Conservation (phyloP, 495 filamentous ascomycete species). For the Cudoniella acicularis region DNA sequence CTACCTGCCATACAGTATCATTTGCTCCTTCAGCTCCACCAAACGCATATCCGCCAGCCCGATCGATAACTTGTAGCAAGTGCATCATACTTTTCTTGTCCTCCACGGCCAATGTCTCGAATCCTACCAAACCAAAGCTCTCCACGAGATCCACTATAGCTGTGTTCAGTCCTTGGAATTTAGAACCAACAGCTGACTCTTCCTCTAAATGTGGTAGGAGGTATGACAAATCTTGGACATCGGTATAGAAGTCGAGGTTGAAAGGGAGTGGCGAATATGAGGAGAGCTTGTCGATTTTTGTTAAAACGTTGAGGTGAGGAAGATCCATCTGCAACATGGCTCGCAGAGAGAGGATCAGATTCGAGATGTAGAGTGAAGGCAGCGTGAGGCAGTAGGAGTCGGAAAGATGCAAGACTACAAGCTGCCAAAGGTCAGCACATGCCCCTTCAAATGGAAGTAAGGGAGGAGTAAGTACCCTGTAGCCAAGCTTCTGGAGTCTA, state of each 20-base stretch:
- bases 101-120: conserved; percentile 92
- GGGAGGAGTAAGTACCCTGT: conserved; percentile 61
- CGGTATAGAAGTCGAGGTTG: conserved; percentile 94
- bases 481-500: conserved; percentile 84
- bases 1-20: conserved; percentile 90
- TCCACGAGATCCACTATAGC: conserved; percentile 85
- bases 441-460: conserved; percentile 3
- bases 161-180: conserved; percentile 78
- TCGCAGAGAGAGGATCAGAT: conserved; percentile 84
- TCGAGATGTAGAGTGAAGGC: conserved; percentile 91
- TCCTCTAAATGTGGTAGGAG: conserved; percentile 73
- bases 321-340: conserved; percentile 98
- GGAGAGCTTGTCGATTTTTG: conserved; percentile 89
- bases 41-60: conserved; percentile 90
- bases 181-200: conserved; percentile 52
- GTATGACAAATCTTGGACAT: conserved; percentile 89
- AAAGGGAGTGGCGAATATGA: conserved; percentile 80
- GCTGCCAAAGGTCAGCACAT: conserved; percentile 44
- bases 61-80: conserved; percentile 79
- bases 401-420: conserved; percentile 84
- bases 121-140: conserved; percentile 82
- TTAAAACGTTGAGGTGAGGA: conserved; percentile 90
- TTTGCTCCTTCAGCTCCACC: conserved; percentile 87
- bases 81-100: conserved; percentile 96
- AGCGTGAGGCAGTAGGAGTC: conserved; percentile 89